phyloP scores from a whole-genome alignment of 2,329 filamentous ascomycete genomes.

The Niveomyces coronatus region DNA sequence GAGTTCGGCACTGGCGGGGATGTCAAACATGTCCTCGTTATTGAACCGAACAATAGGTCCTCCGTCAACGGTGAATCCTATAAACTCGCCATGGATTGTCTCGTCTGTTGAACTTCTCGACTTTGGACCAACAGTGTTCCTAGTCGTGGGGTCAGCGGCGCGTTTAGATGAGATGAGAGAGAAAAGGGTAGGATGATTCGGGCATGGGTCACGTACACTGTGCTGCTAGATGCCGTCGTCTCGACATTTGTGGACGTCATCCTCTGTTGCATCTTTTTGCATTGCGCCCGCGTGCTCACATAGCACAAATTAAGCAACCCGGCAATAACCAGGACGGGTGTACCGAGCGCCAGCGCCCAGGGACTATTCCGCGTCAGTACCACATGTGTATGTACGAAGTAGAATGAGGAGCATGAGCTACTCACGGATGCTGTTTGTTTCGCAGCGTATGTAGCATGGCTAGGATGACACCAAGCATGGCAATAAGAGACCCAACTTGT shows the following conservation, averaged over 20 bases:
- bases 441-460: constrained; percentile 39
- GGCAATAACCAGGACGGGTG: constrained; percentile 48
- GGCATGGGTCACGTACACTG: constrained; percentile 26
- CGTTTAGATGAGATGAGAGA: too few species aligned
- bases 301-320: constrained; percentile 41
- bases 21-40: constrained; percentile 19
- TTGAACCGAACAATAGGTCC: constrained; percentile 36
- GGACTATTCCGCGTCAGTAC: constrained; percentile 23
- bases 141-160: constrained; percentile 12
- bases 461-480: constrained; percentile 46
- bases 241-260: constrained; percentile 16
- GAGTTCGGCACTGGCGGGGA: constrained; percentile 24
- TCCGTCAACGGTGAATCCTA: constrained; percentile 36
- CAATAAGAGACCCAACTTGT: constrained; percentile 47
- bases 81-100: constrained; percentile 24
- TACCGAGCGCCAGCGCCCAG: constrained; percentile 50
- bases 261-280: constrained; percentile 22
- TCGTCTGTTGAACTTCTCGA: constrained; percentile 24
- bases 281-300: constrained; percentile 25
- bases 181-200: background rate
- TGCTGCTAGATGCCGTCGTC: constrained; percentile 29
- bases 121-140: constrained; percentile 27
- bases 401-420: constrained; percentile 8
- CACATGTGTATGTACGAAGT: background rate
- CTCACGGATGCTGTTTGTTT: constrained; percentile 42